Base-by-base conservation (phyloP, 2,329 filamentous ascomycete genomes). In the Fonsecaea monophora region DNA sequence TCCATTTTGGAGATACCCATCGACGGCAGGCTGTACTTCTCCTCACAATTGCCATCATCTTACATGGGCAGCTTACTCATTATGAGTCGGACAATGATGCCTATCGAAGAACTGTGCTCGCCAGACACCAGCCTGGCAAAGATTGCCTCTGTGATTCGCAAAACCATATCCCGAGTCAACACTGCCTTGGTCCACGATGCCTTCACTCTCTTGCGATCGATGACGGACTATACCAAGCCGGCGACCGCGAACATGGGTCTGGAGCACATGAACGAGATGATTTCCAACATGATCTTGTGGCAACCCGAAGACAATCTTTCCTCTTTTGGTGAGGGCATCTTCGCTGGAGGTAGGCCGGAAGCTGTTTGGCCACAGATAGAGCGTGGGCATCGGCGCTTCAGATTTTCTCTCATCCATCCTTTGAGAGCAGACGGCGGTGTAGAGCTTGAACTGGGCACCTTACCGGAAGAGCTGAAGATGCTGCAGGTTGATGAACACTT, bases 361-460 rank as follows among this genome's bases (percentile, higher is more conserved):
- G 67, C 68, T 3, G 64, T 76, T 70, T 53, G 75, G 48, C 74
- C 74, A 6, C 75, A 74, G 63, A 63, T 76, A 3, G 74, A 75
- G 13, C 72, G 74, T 4, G 72, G 69, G 0, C 67, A 69, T 30
- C 54, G 66, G 2, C 66, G 70, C 0, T 75, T 77, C 59, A 70
- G 75, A 15, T 76, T 76, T 48, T 53, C 73, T 42, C 68, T 74
- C 12, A 68, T 76, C 9, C 71, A 62, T 57, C 75, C 75, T 1
- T 59, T 76, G 68, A 74, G 68, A 53, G 35, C 55, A 3, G 73
- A 77, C 72, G 70, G 71, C 7, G 68, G 70, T 21, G 66, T 72
- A 25, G 71, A 73, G 55, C 62, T 73, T 10, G 68, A 64, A 37
- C 56, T 73, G 30, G 71, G 71, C 30, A 73, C 71, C 15, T 56